These are phyloP conservation scores for Setomelanomma holmii DNA, from an alignment of 2,329 filamentous ascomycete genomes.

Conservation along the genomic window DNA sequence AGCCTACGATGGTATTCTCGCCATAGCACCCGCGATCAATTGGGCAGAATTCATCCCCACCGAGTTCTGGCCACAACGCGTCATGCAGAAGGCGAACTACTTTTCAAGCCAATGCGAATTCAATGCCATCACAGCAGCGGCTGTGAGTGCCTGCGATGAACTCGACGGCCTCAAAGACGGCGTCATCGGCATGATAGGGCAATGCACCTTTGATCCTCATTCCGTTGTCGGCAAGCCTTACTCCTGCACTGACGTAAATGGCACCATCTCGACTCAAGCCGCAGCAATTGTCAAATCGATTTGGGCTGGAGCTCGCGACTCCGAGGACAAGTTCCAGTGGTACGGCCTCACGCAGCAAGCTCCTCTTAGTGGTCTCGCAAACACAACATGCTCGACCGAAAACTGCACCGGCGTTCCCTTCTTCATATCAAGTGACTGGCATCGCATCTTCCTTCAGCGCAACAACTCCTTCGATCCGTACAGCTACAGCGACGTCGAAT, in stretches of 20 bases:
- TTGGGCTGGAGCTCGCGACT: constrained; percentile 19
- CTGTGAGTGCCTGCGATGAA: constrained; percentile 29
- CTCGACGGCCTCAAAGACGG: constrained; percentile 32
- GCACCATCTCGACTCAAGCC: constrained; percentile 12
- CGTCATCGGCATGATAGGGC: constrained; percentile 26
- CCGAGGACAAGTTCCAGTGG: constrained; percentile 25
- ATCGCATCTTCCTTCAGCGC: constrained; percentile 19
- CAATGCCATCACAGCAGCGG: constrained; percentile 21
- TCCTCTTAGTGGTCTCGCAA: constrained; percentile 17
- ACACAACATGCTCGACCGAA: constrained; percentile 13
- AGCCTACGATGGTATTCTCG: constrained; percentile 39
- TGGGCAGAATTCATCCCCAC: constrained; percentile 13
- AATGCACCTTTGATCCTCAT: constrained; percentile 33
- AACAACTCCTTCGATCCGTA: constrained; percentile 10
- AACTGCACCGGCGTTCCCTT: constrained; percentile 7
- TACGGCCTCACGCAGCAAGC: constrained; percentile 15
- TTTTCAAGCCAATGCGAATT: constrained; percentile 32
- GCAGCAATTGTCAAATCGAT: constrained; percentile 21
- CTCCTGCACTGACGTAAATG: neutral
- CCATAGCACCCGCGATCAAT: constrained; percentile 37
- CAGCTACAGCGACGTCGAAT: neutral
- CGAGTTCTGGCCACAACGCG: constrained; percentile 22
- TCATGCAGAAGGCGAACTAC: constrained; percentile 26
- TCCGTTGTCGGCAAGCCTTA: constrained; percentile 13
- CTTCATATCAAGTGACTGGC: constrained; percentile 3